Conservation (phyloP, 164 flowering plant species). For the Houttuynia cordata region DNA sequence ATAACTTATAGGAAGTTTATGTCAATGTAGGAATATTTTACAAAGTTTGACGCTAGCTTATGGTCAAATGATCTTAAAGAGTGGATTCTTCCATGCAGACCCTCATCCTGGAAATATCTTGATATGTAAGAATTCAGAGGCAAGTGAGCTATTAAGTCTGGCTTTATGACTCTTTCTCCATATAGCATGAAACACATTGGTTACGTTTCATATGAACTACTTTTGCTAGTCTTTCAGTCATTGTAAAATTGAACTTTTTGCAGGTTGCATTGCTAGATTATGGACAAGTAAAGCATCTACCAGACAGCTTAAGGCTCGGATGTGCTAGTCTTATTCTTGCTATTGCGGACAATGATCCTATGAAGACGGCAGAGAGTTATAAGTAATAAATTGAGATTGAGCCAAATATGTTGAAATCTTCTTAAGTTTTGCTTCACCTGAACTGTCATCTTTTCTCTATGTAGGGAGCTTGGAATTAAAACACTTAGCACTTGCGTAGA, state of each 20-base stretch:
- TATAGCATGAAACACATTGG: not conserved
- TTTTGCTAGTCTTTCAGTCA: not conserved
- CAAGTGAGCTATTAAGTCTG: constrained; percentile 15
- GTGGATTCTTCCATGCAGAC: constrained; percentile 98
- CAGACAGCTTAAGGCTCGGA: constrained; percentile 2
- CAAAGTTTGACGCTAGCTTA: constrained; percentile 71
- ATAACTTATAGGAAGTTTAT: not conserved
- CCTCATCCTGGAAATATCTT: constrained; percentile 98
- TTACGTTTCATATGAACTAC: not conserved
- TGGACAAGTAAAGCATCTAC: constrained; percentile 2
- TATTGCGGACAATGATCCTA: constrained; percentile 1
- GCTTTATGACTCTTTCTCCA: not conserved
- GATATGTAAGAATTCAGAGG: constrained; percentile 89
- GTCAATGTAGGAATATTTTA: constrained; percentile 67
- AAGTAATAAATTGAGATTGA: not conserved
- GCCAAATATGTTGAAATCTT: not conserved
- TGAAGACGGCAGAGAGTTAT: not conserved
- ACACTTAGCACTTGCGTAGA: constrained; percentile 45
- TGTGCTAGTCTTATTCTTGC: constrained; percentile 2
- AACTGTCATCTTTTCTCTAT: not conserved
- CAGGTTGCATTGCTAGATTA: constrained; percentile 1
- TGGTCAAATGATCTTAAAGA: constrained; percentile 96
- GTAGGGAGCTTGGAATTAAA: constrained; percentile 80
- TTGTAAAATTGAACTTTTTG: not conserved
- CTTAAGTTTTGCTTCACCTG: not conserved